A percentile compares a stretch with the other conserved stretches of the same genome.
phyloP scores from a whole-genome alignment of 257 asterid species.

The Solanum verrucosum region DNA sequence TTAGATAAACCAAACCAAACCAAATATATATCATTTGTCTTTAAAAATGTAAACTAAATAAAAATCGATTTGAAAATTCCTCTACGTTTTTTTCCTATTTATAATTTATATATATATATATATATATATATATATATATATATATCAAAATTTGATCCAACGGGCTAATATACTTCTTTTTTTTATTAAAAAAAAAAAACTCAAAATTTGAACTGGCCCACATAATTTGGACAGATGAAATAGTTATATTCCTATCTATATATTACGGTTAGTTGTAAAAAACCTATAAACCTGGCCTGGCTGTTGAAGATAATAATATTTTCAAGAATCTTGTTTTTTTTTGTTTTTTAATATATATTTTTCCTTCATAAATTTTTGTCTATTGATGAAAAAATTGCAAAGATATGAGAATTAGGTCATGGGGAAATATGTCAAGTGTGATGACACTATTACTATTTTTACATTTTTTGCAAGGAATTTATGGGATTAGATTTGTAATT shows the following conservation, averaged over 20 bases:
- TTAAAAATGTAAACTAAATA: too few relatives aligned
- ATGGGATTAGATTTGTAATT: conserved; percentile 75
- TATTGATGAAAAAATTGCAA: neutral
- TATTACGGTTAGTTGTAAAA: neutral
- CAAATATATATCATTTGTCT: too few relatives aligned
- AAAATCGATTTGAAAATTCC: neutral
- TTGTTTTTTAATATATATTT: neutral
- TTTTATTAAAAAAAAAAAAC: neutral
- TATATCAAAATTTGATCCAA: too few relatives aligned
- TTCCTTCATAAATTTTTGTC: neutral
- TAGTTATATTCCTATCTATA: neutral
- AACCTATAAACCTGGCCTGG: neutral
- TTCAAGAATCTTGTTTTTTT: neutral
- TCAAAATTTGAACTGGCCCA: neutral
- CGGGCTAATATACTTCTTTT: neutral
- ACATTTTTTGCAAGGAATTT: conserved; percentile 28
- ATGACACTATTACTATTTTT: conserved; percentile 20
- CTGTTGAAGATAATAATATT: neutral
- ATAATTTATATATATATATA: too few relatives aligned
- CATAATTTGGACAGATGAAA: neutral
- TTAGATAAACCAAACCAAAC: neutral
- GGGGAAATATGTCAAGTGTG: conserved; percentile 5
- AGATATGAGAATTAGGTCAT: neutral
- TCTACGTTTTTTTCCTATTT: neutral
- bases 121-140: too few relatives aligned